Evolutionary conservation across 192 early-diverging fungal genomes (phyloP).

Genomic region (Podila minutissima): DNA sequence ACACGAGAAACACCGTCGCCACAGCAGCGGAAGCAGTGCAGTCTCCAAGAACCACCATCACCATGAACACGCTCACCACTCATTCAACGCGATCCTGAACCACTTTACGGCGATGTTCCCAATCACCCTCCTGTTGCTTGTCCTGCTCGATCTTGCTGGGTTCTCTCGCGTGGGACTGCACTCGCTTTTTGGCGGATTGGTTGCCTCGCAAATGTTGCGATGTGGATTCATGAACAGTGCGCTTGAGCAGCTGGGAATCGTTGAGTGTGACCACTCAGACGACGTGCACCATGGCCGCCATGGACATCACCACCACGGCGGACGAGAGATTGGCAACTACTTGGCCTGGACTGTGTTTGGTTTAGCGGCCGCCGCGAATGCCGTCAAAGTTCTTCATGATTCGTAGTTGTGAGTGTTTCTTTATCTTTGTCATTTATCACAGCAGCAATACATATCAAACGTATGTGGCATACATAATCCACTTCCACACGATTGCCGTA

Average conservation of each 20-base stretch:
- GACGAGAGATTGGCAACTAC: slow-evolving; percentile 10
- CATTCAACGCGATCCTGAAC: slow-evolving; percentile 18
- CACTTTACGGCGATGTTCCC: slow-evolving; percentile 22
- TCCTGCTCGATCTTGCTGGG: slow-evolving; percentile 26
- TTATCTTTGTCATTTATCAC: neutral
- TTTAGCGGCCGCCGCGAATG: slow-evolving; percentile 30
- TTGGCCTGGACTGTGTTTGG: slow-evolving; percentile 35
- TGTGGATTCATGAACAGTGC: slow-evolving; percentile 14
- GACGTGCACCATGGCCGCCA: neutral
- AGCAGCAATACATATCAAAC: neutral
- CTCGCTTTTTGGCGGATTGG: slow-evolving; percentile 29
- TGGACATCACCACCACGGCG: neutral
- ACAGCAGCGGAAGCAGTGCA: neutral
- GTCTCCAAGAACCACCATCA: neutral
- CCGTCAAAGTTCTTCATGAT: slow-evolving; percentile 33
- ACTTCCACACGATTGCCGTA: too few species aligned
- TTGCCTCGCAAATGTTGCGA: slow-evolving; percentile 18
- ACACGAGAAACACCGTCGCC: neutral
- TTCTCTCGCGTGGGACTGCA: slow-evolving; percentile 37
- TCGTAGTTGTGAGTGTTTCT: neutral
- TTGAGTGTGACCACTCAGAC: slow-evolving; percentile 10
- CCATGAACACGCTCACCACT: slow-evolving; percentile 12
- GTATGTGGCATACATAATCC: too few species aligned
- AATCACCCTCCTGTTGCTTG: slow-evolving; percentile 21
- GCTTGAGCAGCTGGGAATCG: slow-evolving; percentile 29